These are phyloP conservation scores for Laburnicola sp. DNA, from an alignment of 2,329 filamentous ascomycete genomes.

Conservation along the genomic window DNA sequence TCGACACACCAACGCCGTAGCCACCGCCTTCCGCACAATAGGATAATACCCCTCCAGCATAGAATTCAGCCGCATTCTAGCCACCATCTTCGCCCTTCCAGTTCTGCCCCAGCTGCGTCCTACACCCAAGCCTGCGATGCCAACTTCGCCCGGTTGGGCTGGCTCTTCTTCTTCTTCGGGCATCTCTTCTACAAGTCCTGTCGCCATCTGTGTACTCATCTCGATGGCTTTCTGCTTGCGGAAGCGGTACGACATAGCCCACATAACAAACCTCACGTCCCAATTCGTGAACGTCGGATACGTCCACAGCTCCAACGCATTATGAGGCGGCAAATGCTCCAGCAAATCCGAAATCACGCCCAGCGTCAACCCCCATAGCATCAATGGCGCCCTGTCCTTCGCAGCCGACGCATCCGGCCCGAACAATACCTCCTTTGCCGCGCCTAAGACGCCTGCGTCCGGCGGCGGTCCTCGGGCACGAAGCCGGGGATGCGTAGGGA, in stretches of 20 bases:
- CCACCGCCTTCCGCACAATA: slow-evolving; percentile 53
- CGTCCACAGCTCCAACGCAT: slow-evolving; percentile 64
- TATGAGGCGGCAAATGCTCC: slow-evolving; percentile 66
- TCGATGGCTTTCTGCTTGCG: slow-evolving; percentile 43
- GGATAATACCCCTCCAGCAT: slow-evolving; percentile 59
- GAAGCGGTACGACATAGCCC: slow-evolving; percentile 62
- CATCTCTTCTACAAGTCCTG: slow-evolving; percentile 26
- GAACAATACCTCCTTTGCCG: slow-evolving; percentile 21
- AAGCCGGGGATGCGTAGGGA: slow-evolving; percentile 60
- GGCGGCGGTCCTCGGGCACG: slow-evolving; percentile 36
- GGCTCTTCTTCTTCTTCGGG: slow-evolving; percentile 25
- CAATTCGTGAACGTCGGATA: slow-evolving; percentile 69
- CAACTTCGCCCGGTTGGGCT: slow-evolving; percentile 47
- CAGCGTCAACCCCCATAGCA: slow-evolving; percentile 70
- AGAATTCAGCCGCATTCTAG: slow-evolving; percentile 49
- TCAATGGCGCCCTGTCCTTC: slow-evolving; percentile 52
- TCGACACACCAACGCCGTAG: slow-evolving; percentile 47
- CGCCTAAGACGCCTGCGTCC: slow-evolving; percentile 13
- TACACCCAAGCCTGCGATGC: slow-evolving; percentile 51
- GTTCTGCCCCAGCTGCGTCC: slow-evolving; percentile 45
- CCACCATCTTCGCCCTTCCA: slow-evolving; percentile 43
- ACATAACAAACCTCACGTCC: slow-evolving; percentile 63
- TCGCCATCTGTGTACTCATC: slow-evolving; percentile 23
- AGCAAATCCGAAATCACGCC: slow-evolving; percentile 70
- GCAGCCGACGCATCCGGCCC: slow-evolving; percentile 35